Evolutionary conservation across 768 basidiomycete species (phyloP).

Genomic region (Xerocomus potaroensis): DNA sequence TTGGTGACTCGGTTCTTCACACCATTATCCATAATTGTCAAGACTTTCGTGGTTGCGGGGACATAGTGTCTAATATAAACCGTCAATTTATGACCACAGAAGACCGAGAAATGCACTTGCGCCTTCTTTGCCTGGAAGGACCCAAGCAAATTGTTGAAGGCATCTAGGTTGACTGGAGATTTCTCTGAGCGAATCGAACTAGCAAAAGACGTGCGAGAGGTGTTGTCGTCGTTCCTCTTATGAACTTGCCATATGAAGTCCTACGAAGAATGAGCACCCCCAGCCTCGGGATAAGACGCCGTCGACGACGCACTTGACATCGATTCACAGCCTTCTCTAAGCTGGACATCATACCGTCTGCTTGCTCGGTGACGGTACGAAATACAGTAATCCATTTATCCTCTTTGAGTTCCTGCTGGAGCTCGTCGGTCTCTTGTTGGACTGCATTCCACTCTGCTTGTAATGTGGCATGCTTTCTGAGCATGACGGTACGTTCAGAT

Average conservation of each 20-base stretch:
- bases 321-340: slow-evolving; percentile 90
- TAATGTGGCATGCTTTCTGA: slow-evolving; percentile 73
- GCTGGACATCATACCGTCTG: slow-evolving; percentile 96
- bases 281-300: not conserved
- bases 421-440: slow-evolving; percentile 71
- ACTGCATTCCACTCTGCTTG: slow-evolving; percentile 77
- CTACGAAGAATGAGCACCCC: slow-evolving; percentile 33
- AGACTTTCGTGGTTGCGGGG: slow-evolving; percentile 88
- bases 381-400: slow-evolving; percentile 97
- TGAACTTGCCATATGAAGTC: slow-evolving; percentile 87
- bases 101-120: slow-evolving; percentile 38
- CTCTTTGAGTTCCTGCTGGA: slow-evolving; percentile 92
- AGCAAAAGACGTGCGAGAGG: slow-evolving; percentile 39
- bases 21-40: slow-evolving; percentile 92
- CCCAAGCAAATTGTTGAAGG: slow-evolving; percentile 61
- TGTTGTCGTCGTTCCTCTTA: slow-evolving; percentile 47
- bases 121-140: slow-evolving; percentile 88
- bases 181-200: slow-evolving; percentile 49
- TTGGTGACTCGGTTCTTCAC: slow-evolving; percentile 91
- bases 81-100: slow-evolving; percentile 8
- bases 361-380: slow-evolving; percentile 89
- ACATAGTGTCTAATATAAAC: slow-evolving; percentile 72
- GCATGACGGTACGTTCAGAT: slow-evolving; percentile 38
- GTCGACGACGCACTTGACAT: slow-evolving; percentile 62
- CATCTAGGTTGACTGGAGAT: slow-evolving; percentile 51